Evolutionary conservation across 768 basidiomycete species (phyloP), one percentile per base, ranked within the genome.

Genomic region (Scleroderma bovista): DNA sequence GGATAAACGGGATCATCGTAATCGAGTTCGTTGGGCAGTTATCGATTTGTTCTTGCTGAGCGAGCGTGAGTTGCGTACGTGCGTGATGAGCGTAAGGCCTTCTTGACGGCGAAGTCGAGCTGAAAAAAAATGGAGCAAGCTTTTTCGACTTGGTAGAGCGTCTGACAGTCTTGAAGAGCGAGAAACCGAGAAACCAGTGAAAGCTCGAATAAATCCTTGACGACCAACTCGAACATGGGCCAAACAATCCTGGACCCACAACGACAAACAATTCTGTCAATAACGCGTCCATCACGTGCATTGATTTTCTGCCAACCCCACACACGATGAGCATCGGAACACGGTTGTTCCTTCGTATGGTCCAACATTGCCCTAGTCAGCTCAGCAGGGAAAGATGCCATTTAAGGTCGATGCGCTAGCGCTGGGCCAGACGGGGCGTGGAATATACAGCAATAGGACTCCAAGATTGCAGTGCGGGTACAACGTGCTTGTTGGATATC

Each of bases 1-100:
- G 79, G 65, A 83, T 67, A 64, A 88, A 77, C 46, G 85, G 80
- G 59, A 86, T 73, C 84, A 87, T 87, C 26, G 56, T 62, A 55
- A 46, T 58, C 53, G 55, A 50, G 54, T 57, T 55, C 46, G 60
- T 50, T 54, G 58, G 44, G 26, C n/a, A n/a, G n/a, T 56, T 46
- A 37, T 57, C 46, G 54, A 26, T 31, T 37, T 41, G 23, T 52
- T 44, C 46, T 49, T 48, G 48, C 44, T 51, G 61, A 59, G 55
- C 15, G 54, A 59, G 46, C 57, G 61, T 66, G 49, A 40, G 47
- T n/a, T 58, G 58, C 57, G 62, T 64, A 57, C 16, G 53, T 51
- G 58, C 61, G 65, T 68, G 32, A 65, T 32, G 55, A 57, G 65
- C 68, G 67, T 65, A 60, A 67, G 67, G 66, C 64, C 67, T 68